A percentile compares a stretch with the other conserved stretches of the same genome.
Evolutionary conservation across 768 basidiomycete genomes (phyloP).

Genomic region (Lentinus tigrinus): DNA sequence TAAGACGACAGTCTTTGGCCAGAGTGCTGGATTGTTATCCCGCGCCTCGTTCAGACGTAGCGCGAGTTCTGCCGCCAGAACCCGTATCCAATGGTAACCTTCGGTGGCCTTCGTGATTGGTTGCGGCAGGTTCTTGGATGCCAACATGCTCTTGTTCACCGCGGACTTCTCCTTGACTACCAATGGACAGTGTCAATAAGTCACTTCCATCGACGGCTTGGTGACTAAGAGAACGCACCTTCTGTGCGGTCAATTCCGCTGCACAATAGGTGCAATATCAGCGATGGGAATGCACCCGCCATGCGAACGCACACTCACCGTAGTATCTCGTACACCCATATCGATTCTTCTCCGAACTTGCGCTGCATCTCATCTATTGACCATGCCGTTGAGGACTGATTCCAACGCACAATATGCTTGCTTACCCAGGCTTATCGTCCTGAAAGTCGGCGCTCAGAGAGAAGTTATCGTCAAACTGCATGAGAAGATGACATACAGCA

Average conservation of each 20-base stretch:
- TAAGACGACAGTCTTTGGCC: conserved; percentile 92
- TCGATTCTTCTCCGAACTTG: conserved; percentile 76
- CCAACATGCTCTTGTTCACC: conserved; percentile 89
- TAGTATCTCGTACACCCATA: conserved; percentile 92
- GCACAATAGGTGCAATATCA: background rate
- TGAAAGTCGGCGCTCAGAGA: conserved; percentile 24
- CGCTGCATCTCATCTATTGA: conserved; percentile 69
- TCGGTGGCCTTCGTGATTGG: conserved; percentile 72
- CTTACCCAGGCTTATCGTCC: conserved; percentile 58
- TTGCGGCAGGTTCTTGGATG: conserved; percentile 89
- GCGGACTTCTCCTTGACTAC: conserved; percentile 83
- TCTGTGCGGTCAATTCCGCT: conserved; percentile 88
- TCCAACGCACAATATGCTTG: background rate
- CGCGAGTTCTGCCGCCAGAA: conserved; percentile 88
- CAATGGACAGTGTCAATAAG: background rate
- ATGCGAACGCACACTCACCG: conserved; percentile 49
- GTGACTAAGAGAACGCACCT: conserved; percentile 54
- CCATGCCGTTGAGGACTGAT: conserved; percentile 20
- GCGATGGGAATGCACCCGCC: background rate
- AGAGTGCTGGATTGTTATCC: conserved; percentile 65
- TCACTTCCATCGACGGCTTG: no score
- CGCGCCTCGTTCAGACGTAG: conserved; percentile 83
- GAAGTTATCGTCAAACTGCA: background rate
- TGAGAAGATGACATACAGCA: conserved; percentile 58
- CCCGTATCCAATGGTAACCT: conserved; percentile 87